Evolutionary conservation across 2,329 filamentous ascomycete species (phyloP).

Genomic region (Penicillium sp.): DNA sequence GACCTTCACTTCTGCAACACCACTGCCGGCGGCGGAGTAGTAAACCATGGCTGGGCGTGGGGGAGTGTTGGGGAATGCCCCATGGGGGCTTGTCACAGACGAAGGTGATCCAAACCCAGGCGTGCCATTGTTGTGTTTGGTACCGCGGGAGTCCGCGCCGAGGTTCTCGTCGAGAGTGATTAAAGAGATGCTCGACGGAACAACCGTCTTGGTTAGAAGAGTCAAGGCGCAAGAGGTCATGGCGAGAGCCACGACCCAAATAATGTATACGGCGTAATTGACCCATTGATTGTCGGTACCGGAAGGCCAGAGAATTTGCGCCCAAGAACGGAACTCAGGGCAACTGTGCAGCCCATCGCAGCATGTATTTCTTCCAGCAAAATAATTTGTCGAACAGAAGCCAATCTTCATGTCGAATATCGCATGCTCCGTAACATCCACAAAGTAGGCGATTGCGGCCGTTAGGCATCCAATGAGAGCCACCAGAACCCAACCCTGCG

Average conservation of each 20-base stretch:
- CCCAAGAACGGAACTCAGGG: conserved; percentile 60
- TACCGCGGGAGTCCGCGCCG: conserved; percentile 56
- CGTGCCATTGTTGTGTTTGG: conserved; percentile 44
- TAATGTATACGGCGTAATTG: conserved; percentile 72
- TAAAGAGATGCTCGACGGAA: conserved; percentile 81
- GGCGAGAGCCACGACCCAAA: conserved; percentile 65
- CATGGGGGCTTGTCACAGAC: conserved; percentile 39
- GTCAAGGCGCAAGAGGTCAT: conserved; percentile 71
- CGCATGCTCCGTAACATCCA: conserved; percentile 78
- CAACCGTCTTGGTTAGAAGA: conserved; percentile 84
- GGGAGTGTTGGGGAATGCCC: conserved; percentile 29
- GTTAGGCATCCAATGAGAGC: conserved; percentile 83
- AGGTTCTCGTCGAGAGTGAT: conserved; percentile 91
- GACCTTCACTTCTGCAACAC: conserved; percentile 93
- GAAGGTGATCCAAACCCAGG: conserved; percentile 36
- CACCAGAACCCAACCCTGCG: conserved; percentile 90
- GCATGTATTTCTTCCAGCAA: conserved; percentile 64
- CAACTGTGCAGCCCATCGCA: conserved; percentile 54
- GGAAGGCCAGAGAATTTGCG: conserved; percentile 55
- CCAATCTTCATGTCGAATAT: conserved; percentile 91
- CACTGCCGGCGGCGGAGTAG: conserved; percentile 91
- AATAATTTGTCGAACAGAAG: conserved; percentile 70
- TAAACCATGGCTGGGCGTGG: conserved; percentile 71
- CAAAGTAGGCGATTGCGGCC: conserved; percentile 77
- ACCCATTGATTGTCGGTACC: conserved; percentile 53